Conservation (phyloP, 2,329 filamentous ascomycete species). For the Talaromyces atroroseus region DNA sequence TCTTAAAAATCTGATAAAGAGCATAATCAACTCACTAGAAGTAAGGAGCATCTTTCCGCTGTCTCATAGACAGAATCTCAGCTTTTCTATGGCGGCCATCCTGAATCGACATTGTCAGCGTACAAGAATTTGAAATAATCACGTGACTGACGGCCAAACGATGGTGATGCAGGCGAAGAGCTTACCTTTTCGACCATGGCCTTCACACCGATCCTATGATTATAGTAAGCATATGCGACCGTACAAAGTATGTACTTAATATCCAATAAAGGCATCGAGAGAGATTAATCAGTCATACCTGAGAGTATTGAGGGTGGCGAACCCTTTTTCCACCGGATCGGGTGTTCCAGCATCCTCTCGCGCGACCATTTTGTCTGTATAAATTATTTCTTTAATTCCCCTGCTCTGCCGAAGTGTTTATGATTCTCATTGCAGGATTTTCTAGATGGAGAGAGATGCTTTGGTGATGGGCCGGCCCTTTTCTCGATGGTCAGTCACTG, state of each 20-base stretch:
- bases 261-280: not conserved
- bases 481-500: not conserved
- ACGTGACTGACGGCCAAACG: constrained; percentile 26
- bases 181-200: constrained; percentile 65
- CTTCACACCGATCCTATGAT: constrained; percentile 59
- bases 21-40: constrained; percentile 59
- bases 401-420: not conserved
- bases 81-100: constrained; percentile 83
- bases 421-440: not conserved
- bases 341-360: constrained; percentile 54
- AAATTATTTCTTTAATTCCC: not conserved
- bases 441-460: not conserved
- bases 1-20: not conserved
- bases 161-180: constrained; percentile 17
- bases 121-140: constrained; percentile 19
- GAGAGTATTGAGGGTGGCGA: constrained; percentile 78
- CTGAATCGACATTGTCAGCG: constrained; percentile 31
- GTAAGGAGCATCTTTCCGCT: constrained; percentile 78
- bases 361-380: constrained; percentile 45
- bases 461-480: not conserved
- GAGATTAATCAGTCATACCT: constrained; percentile 49
- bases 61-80: constrained; percentile 91
- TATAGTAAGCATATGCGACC: constrained; percentile 30
- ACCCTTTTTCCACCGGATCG: constrained; percentile 65
- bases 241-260: constrained; percentile 22